Evolutionary conservation across 257 asterid genomes (phyloP).

Genomic region (Catharanthus roseus): DNA sequence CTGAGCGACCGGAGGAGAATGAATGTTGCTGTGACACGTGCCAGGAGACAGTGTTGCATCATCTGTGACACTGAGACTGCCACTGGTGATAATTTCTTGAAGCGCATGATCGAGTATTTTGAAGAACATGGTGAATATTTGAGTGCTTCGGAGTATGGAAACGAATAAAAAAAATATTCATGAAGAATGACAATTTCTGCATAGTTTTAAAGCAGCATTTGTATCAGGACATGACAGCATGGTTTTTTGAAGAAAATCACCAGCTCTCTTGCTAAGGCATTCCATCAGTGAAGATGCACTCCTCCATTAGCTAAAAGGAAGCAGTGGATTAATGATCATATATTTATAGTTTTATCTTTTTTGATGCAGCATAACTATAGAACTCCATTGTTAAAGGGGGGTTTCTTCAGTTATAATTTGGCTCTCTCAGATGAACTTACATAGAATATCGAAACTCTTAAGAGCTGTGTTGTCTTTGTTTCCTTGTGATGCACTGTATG

Average conservation of each 20-base stretch:
- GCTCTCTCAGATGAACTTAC: neutral
- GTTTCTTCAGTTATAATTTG: neutral
- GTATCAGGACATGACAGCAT: neutral
- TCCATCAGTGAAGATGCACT: neutral
- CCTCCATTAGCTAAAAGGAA: neutral
- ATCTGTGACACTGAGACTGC: slow-evolving; percentile 96
- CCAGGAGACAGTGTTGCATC: slow-evolving; percentile 90
- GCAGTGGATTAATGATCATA: neutral
- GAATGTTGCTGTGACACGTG: slow-evolving; percentile 98
- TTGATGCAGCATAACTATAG: neutral
- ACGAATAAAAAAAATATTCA: neutral
- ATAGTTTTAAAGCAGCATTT: neutral
- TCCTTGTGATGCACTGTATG: neutral
- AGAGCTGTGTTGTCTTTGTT: neutral
- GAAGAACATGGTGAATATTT: slow-evolving; percentile 92
- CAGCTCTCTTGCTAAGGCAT: neutral
- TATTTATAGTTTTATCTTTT: neutral
- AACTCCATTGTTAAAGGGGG: neutral
- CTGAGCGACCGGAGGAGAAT: slow-evolving; percentile 86
- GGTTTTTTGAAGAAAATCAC: neutral
- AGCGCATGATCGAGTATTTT: slow-evolving; percentile 73
- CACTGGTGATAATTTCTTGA: slow-evolving; percentile 76
- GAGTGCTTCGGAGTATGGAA: slow-evolving; percentile 77
- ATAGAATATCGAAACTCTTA: no score
- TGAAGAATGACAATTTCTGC: neutral